Percentiles rank a stretch among this genome's conserved stretches.
Evolutionary conservation across 768 basidiomycete species (phyloP).

Genomic region (Suillus decipiens): DNA sequence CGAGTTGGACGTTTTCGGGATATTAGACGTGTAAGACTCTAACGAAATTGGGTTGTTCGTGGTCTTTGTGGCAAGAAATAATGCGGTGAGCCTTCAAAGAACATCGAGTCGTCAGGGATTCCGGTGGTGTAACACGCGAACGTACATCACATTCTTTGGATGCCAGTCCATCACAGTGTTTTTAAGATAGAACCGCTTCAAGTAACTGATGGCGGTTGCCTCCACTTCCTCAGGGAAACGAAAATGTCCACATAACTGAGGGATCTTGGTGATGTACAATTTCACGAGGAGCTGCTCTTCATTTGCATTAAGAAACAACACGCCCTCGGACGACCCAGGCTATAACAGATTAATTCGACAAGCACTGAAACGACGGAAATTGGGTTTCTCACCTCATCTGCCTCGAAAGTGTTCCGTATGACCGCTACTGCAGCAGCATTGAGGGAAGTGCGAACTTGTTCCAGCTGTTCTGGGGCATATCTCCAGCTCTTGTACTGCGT

Average conservation of each 20-base stretch:
- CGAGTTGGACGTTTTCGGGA: constrained; percentile 75
- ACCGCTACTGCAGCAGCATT: constrained; percentile 77
- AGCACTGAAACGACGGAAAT: not conserved
- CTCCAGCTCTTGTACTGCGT: constrained; percentile 90
- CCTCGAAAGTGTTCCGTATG: constrained; percentile 77
- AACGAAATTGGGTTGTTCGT: constrained; percentile 93
- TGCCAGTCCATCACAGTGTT: constrained; percentile 99
- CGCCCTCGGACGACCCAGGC: constrained; percentile 72
- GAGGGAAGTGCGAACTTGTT: constrained; percentile 57
- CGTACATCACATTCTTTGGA: constrained; percentile 97
- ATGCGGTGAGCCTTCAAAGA: constrained; percentile 78
- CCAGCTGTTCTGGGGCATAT: constrained; percentile 71
- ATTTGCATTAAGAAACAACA: constrained; percentile 73
- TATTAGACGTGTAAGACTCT: constrained; percentile 79
- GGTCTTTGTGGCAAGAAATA: constrained; percentile 96
- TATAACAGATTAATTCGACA: constrained; percentile 32
- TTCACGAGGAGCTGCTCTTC: constrained; percentile 91
- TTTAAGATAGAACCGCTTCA: constrained; percentile 96
- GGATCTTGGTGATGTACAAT: constrained; percentile 85
- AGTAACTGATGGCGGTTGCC: constrained; percentile 87
- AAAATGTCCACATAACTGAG: constrained; percentile 81
- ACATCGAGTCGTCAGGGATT: not conserved
- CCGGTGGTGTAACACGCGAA: constrained; percentile 9
- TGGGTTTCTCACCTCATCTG: constrained; percentile 60
- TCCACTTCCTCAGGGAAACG: constrained; percentile 91